Percentiles rank a stretch among this genome's conserved stretches.
Conservation (phyloP, 1,284 basidiomycete species). For the Moesziomyces parantarcticus region DNA sequence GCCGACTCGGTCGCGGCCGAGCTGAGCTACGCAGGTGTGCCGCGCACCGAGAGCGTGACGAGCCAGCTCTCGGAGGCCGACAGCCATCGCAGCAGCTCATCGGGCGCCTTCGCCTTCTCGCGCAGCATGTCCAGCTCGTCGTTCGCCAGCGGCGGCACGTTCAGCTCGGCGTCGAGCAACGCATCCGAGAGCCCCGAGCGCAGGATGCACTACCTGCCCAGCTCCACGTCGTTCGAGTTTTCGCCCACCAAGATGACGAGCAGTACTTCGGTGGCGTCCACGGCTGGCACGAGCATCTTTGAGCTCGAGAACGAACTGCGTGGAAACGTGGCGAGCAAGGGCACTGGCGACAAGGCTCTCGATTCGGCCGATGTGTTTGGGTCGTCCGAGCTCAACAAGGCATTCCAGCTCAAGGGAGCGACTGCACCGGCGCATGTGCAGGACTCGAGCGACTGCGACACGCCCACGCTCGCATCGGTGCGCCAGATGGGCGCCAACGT, state of each 20-base stretch:
- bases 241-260: constrained; percentile 40
- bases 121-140: constrained; percentile 49
- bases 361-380: not conserved
- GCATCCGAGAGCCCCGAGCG: constrained; percentile 44
- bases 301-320: constrained; percentile 22
- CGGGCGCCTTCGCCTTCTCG: constrained; percentile 49
- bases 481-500: constrained; percentile 28
- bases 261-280: constrained; percentile 38
- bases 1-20: constrained; percentile 26
- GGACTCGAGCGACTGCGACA: constrained; percentile 52
- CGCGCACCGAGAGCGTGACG: constrained; percentile 38
- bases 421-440: constrained; percentile 1
- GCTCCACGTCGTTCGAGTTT: constrained; percentile 27
- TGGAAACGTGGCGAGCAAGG: not conserved
- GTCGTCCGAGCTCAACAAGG: constrained; percentile 29
- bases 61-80: constrained; percentile 41
- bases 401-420: constrained; percentile 32
- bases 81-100: constrained; percentile 44
- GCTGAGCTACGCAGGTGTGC: constrained; percentile 25
- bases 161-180: constrained; percentile 46
- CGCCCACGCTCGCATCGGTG: constrained; percentile 46
- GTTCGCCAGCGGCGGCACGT: constrained; percentile 43
- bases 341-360: not conserved
- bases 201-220: constrained; percentile 27
- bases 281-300: constrained; percentile 40